These are phyloP conservation scores for Dipteronia sinensis DNA, from an alignment of 345 rosid genomes.

Conservation along the genomic window DNA sequence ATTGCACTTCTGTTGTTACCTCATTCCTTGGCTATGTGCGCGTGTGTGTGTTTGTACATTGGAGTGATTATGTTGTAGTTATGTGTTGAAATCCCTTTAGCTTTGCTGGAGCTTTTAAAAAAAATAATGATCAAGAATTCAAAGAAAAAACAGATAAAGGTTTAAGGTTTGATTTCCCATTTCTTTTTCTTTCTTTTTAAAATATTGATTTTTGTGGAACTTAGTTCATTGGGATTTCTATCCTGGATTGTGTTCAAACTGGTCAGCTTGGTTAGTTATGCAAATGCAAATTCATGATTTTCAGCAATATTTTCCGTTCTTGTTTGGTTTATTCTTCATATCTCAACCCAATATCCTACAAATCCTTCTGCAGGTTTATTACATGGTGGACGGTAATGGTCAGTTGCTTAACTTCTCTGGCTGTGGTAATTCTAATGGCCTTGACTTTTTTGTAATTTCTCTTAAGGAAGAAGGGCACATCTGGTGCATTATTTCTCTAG, in stretches of 20 bases:
- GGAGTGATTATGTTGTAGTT: not conserved
- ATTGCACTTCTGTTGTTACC: constrained; percentile 28
- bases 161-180: not conserved
- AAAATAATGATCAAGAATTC: not conserved
- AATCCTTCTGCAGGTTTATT: constrained; percentile 68
- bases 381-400: constrained; percentile 75
- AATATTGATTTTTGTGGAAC: not conserved
- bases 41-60: not conserved
- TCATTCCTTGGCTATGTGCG: constrained; percentile 76
- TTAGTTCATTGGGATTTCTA: not conserved
- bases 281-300: not conserved
- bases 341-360: constrained; percentile 7
- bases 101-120: not conserved
- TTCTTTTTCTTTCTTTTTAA: not conserved
- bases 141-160: not conserved
- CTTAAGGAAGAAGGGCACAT: not conserved
- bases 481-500: constrained; percentile 16
- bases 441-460: constrained; percentile 1
- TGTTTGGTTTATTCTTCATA: not conserved
- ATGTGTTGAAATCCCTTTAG: not conserved
- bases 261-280: constrained; percentile 5
- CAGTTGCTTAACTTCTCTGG: constrained; percentile 80
- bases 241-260: not conserved
- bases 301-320: not conserved
- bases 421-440: constrained; percentile 61